Percentiles rank a stretch among this genome's conserved stretches.
phyloP scores from a whole-genome alignment of 352 stramenopile species.

The Elongisporangium undulatum region DNA sequence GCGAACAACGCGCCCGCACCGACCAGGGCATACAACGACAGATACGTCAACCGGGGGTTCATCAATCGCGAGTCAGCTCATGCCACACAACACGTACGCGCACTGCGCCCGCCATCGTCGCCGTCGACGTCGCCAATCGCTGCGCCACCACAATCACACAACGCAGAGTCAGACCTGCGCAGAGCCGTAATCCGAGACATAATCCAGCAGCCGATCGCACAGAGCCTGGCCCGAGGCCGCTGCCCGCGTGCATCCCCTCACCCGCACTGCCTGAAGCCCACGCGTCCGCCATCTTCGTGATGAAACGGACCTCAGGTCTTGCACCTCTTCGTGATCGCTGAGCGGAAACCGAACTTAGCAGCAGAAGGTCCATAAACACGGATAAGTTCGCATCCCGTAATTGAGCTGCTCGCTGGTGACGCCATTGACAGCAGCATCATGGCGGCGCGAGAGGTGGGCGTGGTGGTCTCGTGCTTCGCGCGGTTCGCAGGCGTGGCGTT shows the following conservation, averaged over 20 bases:
- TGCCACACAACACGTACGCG: not conserved
- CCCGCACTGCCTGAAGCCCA: not conserved
- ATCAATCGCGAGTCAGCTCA: not conserved
- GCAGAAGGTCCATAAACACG: not conserved
- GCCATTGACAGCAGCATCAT: constrained; percentile 4
- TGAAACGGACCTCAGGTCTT: not conserved
- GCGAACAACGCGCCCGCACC: not conserved
- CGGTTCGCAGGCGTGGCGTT: constrained; percentile 72
- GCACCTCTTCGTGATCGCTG: not conserved
- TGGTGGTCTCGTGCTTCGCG: constrained; percentile 60
- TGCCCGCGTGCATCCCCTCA: not conserved
- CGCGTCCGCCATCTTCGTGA: not conserved
- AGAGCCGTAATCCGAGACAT: not conserved
- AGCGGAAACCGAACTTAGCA: not conserved
- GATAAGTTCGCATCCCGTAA: not conserved
- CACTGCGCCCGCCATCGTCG: not conserved
- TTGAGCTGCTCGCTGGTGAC: not conserved
- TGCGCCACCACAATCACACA: not conserved
- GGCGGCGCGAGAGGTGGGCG: constrained; percentile 31
- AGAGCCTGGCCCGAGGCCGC: not conserved
- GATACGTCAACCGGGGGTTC: not conserved
- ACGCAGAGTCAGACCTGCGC: not conserved
- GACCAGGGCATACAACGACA: not conserved
- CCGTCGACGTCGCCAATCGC: not conserved
- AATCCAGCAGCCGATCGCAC: not conserved